Evolutionary conservation across 345 rosid species (phyloP), one percentile per base, ranked within the genome.

Genomic region (Cardamine resedifolia): DNA sequence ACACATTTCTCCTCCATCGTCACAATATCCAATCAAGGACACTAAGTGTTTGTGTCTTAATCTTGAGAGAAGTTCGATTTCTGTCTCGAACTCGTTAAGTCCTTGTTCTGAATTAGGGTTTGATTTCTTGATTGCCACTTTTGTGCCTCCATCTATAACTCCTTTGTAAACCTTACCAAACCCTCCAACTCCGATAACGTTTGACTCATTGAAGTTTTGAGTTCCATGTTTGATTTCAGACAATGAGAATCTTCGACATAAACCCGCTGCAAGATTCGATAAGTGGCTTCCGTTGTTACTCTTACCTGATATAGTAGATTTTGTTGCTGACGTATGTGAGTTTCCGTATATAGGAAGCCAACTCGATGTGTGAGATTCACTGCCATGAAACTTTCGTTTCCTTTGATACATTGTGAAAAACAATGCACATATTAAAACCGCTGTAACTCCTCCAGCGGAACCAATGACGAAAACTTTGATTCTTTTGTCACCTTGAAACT

Each of bases 151-250:
- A n/a, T 95, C 98, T 28, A 90, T 73, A 23, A 83, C 82, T 24
- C 96, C 98, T 77, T 85, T 87, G 33, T 91, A 90, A 43, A 95
- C 99, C 67, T 91, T 95, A 26, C 98, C 96, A 14, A 91, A 91
- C 4, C 98, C 99, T 68, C 99, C 98, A 2, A 95, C 90, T 10
- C 94, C 97, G 9, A 91, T 85, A 2, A 88, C 90, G 23, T 88
- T 61, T 0, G 88, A 83, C 38, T 90, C 99, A 4, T 84, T 79
- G 18, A 91, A 88, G 80, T 82, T 84, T 45, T 81, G 80, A 0
- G 94, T 87, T 4, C 90, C 92, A 0, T 79, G 79, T 80, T 76
- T 86, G 12, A 95, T 91, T 76, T 95, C 96, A 0, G 77, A 19
- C 11, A 87, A 48, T 0, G 91, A 68, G 84, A 91, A 95, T 31